Base-by-base conservation (phyloP, 345 rosid genomes). In the Atalantia buxifolia region DNA sequence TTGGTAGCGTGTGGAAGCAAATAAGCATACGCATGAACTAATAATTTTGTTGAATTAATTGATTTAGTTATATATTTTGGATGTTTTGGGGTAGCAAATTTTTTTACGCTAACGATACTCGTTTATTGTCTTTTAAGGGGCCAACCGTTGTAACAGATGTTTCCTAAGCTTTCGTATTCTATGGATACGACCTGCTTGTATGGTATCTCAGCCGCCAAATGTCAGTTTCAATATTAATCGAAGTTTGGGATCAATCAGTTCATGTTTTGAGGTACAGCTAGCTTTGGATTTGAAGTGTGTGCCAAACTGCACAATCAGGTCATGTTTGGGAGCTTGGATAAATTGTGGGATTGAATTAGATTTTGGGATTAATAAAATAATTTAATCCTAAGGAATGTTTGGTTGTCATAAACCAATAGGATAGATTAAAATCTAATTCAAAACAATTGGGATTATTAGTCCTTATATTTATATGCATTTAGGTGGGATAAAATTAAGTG, bases 31-130 rank as follows among this genome's bases (percentile, higher is more conserved):
- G 22, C 57, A 19, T 53, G 22, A 53, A 16, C 22, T 53, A 53
- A 53, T 53, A 53, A 18, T 45, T 45, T 13, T 42, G 14, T 42
- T 42, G 50, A 42, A 66, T 59, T 63, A 10, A 35, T 18, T 16
- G n/a, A 64, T 33, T 38, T 40, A 25, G 66, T 40, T 31, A 33
- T 63, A 24, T 48, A 27, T 68, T 45, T 48, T 60, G 77, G 82
- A 76, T 57, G 80, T 50, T 36, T 33, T 65, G 57, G 35, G 63
- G 63, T 27, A 68, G 66, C 56, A 68, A 67, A 68, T 13, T 56
- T 27, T 28, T n/a, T 56, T 25, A 19, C 77, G 78, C 30, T 6
- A 33, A 30, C 16, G 25, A 45, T 45, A 45, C 1, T 45, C 50
- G 14, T 45, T 45, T 45, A 45, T 45, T 45, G 16, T 13, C 18